Base-by-base conservation (phyloP, 129 eudicot genomes). In the Lonicera japonica region DNA sequence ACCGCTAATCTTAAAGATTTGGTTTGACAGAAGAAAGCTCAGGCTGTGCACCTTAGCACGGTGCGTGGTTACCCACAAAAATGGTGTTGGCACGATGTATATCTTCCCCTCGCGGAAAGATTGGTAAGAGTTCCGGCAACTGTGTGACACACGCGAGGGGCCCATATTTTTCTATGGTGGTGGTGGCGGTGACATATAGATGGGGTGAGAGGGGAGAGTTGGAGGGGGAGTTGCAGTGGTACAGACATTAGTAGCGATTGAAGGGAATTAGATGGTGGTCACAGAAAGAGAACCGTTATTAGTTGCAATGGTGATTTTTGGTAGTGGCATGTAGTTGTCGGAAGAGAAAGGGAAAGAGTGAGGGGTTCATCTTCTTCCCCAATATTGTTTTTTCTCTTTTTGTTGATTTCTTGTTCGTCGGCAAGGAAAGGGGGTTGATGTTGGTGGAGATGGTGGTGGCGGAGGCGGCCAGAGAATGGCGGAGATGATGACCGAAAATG, bases 21-120 rank as follows among this genome's bases (percentile, higher is more conserved):
- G 25, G 62, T 50, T n/a, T 0, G 63, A 58, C 0, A 36, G 17
- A 10, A 84, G 67, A 65, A 70, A 29, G 11, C 14, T 21, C 1
- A 84, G 45, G 14, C 18, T 53, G 74, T 76, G 86, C 13, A 88
- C 74, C 13, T 52, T 66, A 11, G 89, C 89, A 22, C 84, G 82
- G 0, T 17, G 66, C 21, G 48, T 34, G 0, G 86, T 78, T 0
- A 89, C 86, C 96, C 89, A 88, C 5, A 64, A 64, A 54, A 8
- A 84, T 0, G 89, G 92, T 0, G 80, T 63, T 48, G 15, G 79
- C 36, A 1, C 61, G 58, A 1, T 56, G 23, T 29, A 1, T 2
- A 1, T 29, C 2, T 29, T 2, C 6, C 11, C 56, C 14, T 51
- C 77, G 77, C 10, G 69, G 80, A 8, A 51, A 63, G 5, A 64